These are phyloP conservation scores for Chrysopogon serrulatus DNA, from an alignment of 176 grass and related monocot genomes.

Conservation along the genomic window DNA sequence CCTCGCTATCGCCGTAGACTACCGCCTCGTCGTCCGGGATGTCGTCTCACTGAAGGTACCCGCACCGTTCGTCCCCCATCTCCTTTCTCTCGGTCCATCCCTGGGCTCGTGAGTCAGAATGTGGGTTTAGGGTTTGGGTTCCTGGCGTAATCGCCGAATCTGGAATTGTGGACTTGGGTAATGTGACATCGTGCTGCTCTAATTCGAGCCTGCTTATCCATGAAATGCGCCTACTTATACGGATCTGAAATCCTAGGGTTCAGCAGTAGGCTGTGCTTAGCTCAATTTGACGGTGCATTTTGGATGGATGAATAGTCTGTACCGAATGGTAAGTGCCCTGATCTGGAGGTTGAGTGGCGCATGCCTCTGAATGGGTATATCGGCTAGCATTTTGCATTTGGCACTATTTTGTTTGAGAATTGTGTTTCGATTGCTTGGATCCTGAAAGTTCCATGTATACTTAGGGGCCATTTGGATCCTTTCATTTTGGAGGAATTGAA, in stretches of 20 bases:
- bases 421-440: background rate
- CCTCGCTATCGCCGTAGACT: constrained; percentile 76
- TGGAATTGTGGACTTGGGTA: background rate
- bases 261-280: constrained; percentile 6
- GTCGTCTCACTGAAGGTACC: constrained; percentile 71
- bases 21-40: constrained; percentile 83
- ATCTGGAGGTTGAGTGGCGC: background rate
- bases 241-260: background rate
- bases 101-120: background rate
- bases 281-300: background rate
- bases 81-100: background rate
- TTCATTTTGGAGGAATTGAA: too few relatives aligned
- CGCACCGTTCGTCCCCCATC: background rate
- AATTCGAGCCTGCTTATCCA: background rate
- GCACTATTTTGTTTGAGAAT: background rate
- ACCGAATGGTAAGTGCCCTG: background rate
- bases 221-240: background rate
- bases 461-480: too few relatives aligned
- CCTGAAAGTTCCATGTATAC: background rate
- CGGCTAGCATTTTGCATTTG: background rate
- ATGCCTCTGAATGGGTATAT: background rate
- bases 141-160: background rate
- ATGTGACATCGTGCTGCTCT: background rate
- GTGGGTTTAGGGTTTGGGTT: constrained; percentile 20
- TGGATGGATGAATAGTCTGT: background rate